A percentile compares a stretch with the other conserved stretches of the same genome.
These are phyloP conservation scores for Clavariopsis aquatica DNA, from an alignment of 495 filamentous ascomycete genomes.

Conservation along the genomic window DNA sequence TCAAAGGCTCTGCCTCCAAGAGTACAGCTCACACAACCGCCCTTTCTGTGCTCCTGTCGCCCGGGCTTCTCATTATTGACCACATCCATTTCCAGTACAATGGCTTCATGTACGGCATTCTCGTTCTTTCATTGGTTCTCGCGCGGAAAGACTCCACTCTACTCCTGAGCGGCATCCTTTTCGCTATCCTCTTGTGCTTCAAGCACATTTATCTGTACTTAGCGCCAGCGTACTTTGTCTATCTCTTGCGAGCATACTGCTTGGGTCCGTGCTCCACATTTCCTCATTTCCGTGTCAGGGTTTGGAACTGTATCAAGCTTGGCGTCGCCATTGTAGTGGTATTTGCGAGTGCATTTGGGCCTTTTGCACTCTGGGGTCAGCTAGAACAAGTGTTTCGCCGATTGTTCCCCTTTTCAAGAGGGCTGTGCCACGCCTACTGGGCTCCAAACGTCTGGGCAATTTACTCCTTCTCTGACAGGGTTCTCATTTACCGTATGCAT, in stretches of 20 bases:
- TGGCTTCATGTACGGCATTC: constrained; percentile 87
- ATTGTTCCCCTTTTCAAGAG: constrained; percentile 91
- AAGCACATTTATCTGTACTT: constrained; percentile 99
- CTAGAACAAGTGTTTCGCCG: constrained; percentile 82
- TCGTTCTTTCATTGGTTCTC: constrained; percentile 80
- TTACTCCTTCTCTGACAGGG: constrained; percentile 86
- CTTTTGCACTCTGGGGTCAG: constrained; percentile 82
- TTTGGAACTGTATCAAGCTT: constrained; percentile 79
- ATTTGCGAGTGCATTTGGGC: constrained; percentile 85
- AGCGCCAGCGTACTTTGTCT: constrained; percentile 94
- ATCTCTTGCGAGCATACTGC: constrained; percentile 82
- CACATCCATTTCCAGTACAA: constrained; percentile 99
- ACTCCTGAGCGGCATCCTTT: constrained; percentile 75
- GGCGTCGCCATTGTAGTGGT: constrained; percentile 69
- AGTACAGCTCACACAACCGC: constrained; percentile 84
- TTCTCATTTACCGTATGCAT: constrained; percentile 72
- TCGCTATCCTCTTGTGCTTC: constrained; percentile 82
- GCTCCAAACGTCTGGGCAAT: constrained; percentile 96
- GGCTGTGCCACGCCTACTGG: constrained; percentile 97
- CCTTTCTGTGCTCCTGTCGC: constrained; percentile 85
- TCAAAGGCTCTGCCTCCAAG: constrained; percentile 70
- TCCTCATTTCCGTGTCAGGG: constrained; percentile 68
- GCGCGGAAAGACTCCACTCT: constrained; percentile 75
- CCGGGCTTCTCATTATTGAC: constrained; percentile 93
- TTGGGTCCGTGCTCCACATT: constrained; percentile 72